Base-by-base conservation (phyloP, 495 filamentous ascomycete species). In the Podospora pseudopauciseta region DNA sequence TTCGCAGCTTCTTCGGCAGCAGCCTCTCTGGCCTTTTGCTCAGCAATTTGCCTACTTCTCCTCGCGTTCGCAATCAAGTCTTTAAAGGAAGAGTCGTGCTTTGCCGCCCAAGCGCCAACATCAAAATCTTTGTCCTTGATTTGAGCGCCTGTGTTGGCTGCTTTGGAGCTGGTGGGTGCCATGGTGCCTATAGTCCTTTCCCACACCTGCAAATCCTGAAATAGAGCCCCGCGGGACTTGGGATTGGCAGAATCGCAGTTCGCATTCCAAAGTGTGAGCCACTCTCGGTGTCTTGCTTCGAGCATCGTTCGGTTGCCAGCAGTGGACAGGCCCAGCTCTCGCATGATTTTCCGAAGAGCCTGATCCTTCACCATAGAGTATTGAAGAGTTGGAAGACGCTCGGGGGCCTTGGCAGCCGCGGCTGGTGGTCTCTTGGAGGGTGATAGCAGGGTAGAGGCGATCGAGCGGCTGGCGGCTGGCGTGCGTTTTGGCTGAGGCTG, bases 211-310 rank as follows among this genome's bases (percentile, higher is more conserved):
- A 99, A 74, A 65, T 97, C 94, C 5, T 84, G 84, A 32, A 95
- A 74, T 6, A 99, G 73, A 60, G 94, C 89, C 3, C 80, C 76
- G 70, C 91, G 92, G 5, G 83, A 79, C 72, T 90, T 90, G 1
- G 92, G 92, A 4, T 77, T 80, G 65, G 83, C 86, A 2, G 92
- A 90, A 76, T 99, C 95, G 77, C 92, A 94, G 71, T 98, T 98
- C 16, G 96, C 92, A 76, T 99, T 99, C 89, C 92, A 97, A 28
- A 98, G 75, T 57, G 94, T 97, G 71, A 94, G 83, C 93, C 93
- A 99, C 79, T 99, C 95, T 1, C 86, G 91, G 71, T 98, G 93
- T 67, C 95, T 86, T 71, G 84, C 86, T 73, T 95, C 89, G 28
- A 98, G 77, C 7, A 92, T 80, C 55, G 82, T 80, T 55, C 86